Percentiles rank a stretch among this genome's conserved stretches.
These are phyloP conservation scores for Dioszegia crocea DNA, from an alignment of 768 basidiomycete genomes.

Conservation along the genomic window DNA sequence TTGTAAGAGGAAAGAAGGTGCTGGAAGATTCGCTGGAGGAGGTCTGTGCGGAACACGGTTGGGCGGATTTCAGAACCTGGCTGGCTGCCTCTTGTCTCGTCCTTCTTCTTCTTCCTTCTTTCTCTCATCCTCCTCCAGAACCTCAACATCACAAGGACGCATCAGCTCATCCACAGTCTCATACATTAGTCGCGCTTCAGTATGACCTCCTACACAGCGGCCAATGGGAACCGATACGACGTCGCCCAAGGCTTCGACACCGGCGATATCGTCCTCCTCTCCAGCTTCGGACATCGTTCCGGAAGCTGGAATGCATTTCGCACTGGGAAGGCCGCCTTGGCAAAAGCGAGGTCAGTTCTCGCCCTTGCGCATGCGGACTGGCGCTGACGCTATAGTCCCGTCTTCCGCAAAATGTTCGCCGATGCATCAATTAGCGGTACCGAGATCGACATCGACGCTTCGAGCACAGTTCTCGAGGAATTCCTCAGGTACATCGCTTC, in stretches of 20 bases:
- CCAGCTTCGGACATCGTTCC: not conserved
- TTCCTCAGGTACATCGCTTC: not conserved
- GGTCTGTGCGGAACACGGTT: too few species aligned
- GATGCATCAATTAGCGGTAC: not conserved
- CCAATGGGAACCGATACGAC: too few species aligned
- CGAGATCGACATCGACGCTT: not conserved
- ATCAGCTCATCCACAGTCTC: too few species aligned
- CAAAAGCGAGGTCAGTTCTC: not conserved
- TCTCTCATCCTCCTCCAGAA: too few species aligned
- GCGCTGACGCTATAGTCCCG: not conserved
- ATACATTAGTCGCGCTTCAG: too few species aligned
- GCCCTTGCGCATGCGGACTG: not conserved
- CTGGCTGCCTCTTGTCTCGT: too few species aligned
- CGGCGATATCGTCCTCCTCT: not conserved
- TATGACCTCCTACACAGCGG: too few species aligned
- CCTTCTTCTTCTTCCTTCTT: too few species aligned
- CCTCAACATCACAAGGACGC: too few species aligned
- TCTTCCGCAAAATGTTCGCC: not conserved
- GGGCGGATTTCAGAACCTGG: too few species aligned
- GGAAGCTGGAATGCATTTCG: not conserved
- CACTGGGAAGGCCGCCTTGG: not conserved
- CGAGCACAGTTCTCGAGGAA: not conserved
- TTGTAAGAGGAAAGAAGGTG: too few species aligned
- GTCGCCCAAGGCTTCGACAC: not conserved
- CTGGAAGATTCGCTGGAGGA: too few species aligned